These are phyloP conservation scores for Aspergillus sp. DNA, from an alignment of 2,329 filamentous ascomycete species.

Conservation along the genomic window DNA sequence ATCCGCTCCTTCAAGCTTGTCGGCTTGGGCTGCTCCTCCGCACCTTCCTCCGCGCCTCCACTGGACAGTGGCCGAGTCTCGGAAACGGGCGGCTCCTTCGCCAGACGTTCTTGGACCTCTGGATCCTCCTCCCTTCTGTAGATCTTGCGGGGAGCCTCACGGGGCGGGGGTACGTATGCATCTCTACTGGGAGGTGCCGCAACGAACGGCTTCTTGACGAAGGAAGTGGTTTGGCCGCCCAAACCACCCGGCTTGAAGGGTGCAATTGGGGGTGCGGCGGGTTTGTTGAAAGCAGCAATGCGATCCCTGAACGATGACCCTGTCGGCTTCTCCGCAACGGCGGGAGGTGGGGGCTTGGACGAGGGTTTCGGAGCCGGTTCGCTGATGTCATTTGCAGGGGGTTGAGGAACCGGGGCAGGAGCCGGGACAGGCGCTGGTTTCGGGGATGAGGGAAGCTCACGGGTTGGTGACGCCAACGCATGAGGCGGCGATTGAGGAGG, in stretches of 20 bases:
- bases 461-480: slow-evolving; percentile 26
- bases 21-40: slow-evolving; percentile 83
- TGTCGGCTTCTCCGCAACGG: slow-evolving; percentile 69
- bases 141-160: slow-evolving; percentile 72
- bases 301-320: slow-evolving; percentile 86
- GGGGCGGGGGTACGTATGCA: slow-evolving; percentile 76
- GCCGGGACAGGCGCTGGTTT: slow-evolving; percentile 30
- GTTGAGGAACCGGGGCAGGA: slow-evolving; percentile 32
- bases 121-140: slow-evolving; percentile 90
- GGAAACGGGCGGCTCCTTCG: slow-evolving; percentile 37
- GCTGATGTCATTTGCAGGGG: slow-evolving; percentile 32
- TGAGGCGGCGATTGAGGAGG: slow-evolving; percentile 26
- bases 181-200: slow-evolving; percentile 91
- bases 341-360: slow-evolving; percentile 64
- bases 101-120: slow-evolving; percentile 36
- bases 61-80: slow-evolving; percentile 35
- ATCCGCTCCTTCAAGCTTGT: slow-evolving; percentile 94
- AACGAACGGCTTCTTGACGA: slow-evolving; percentile 97
- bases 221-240: slow-evolving; percentile 60
- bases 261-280: slow-evolving; percentile 79
- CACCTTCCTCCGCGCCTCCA: slow-evolving; percentile 55
- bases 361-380: slow-evolving; percentile 45
- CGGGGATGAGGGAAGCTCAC: slow-evolving; percentile 30
- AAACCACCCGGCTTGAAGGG: slow-evolving; percentile 80
- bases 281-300: slow-evolving; percentile 95